Base-by-base conservation (phyloP, 768 basidiomycete species). In the Leccinum fibrillosum region DNA sequence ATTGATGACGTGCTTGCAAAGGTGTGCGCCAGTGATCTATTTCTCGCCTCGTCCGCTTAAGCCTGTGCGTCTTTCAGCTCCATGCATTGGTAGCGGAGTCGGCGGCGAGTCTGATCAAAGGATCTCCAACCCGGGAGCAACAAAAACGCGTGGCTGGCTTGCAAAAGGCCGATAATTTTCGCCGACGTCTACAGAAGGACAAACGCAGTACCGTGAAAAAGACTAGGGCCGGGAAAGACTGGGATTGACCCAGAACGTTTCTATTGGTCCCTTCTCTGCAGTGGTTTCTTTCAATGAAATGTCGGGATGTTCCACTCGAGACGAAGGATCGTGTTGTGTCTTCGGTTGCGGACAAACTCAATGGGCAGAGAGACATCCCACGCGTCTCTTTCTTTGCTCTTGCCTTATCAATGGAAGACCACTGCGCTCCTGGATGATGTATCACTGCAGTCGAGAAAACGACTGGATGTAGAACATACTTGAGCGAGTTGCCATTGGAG, bases 1-100 rank as follows among this genome's bases (percentile, higher is more conserved):
- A 72, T 90, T 17, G 82, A 87, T 10, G 88, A 92, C 56, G 88
- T 86, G 61, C 75, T 92, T 42, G 62, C 73, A 5, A 92, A 90
- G 78, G 90, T 84, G 45, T 15, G 56, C 50, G 19, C 48, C 13
- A 23, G 4, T 19, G 0, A 39, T 52, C 23, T n/a, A 35, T 53
- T 28, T 4, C 52, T 23, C 12, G 8, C 26, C 32, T 52, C 5
- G 13, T 45, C 51, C n/a, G 9, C 19, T n/a, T 9, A 39, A 45
- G 34, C 5, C n/a, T 28, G 3, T 17, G 10, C 28, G 3, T n/a
- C n/a, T 42, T 44, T 44, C 51, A 73, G 73, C 53, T 74, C 15
- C 72, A 73, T 50, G 30, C 59, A 3, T 50, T 74, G 49, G 54
- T 73, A 11, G 60, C 63, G 19, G 50, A 59, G 7, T 59, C 66